Evolutionary conservation across 495 filamentous ascomycete genomes (phyloP), one percentile per base, ranked within the genome.

Genomic region (Thozetella sp.): DNA sequence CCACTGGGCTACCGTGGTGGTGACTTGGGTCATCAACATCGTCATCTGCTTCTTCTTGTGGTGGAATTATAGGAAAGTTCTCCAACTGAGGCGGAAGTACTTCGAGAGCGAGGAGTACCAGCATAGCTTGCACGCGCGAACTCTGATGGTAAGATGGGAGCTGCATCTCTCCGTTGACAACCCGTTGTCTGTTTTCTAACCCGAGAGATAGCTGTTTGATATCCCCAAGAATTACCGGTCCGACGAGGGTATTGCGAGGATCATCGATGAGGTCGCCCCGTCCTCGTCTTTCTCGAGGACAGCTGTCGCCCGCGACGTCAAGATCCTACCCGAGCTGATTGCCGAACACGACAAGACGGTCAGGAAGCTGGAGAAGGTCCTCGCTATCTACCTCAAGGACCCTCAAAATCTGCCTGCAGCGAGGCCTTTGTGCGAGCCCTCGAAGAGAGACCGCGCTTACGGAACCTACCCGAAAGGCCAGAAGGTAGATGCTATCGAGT

Each of bases 401-500:
- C 96, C 95, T 0, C 82, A 93, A 63, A 86, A 87, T 52, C 81
- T 98, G 1, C 95, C 96, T 0, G 58, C 88, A 0, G 84, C 82
- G n/a, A 81, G 96, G 55, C 95, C 96, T 11, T 82, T 83, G 9
- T 94, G 93, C 75, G 84, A 81, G 53, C 92, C 90, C 2, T 88
- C 90, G 12, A 90, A 91, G 63, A 83, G 84, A 34, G 89, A 93
- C 62, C 84, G 81, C 19, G 80, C 81, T 0, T 86, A 79, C 59
- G 67, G 68, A 10, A 80, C 78, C 17, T 85, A 83, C 62, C 76
- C 82, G 0, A 88, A 84, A 50, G 84, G 87, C 23, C 86, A 89
- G 56, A 92, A 91, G 67, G 84, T 98, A 24, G 95, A 99, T 64
- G 91, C 96, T 13, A 98, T 99, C 66, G 92, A 97, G 62, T 97